phyloP scores from a whole-genome alignment of 2,329 filamentous ascomycete species.

The Sphaerulina vaccinii region DNA sequence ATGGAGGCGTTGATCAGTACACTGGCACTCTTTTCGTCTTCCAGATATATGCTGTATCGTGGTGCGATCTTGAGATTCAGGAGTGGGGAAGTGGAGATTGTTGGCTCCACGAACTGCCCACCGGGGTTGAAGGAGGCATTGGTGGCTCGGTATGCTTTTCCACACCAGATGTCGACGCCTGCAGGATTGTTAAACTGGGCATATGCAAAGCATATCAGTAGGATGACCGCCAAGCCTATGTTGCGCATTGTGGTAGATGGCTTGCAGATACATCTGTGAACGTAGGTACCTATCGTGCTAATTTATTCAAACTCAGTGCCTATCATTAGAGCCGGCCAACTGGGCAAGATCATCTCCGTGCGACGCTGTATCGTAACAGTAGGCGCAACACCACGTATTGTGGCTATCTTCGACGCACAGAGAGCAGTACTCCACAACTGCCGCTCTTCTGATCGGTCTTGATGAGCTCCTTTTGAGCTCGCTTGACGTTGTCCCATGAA shows the following conservation, averaged over 20 bases:
- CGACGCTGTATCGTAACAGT: neutral
- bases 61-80: conserved; percentile 35
- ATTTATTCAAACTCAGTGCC: no score
- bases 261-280: no score
- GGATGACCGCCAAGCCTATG: no score
- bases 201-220: neutral
- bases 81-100: conserved; percentile 37
- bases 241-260: neutral
- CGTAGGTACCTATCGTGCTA: neutral
- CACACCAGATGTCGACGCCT: conserved; percentile 51
- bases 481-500: no score
- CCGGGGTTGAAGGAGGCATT: conserved; percentile 46
- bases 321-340: neutral
- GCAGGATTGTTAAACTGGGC: conserved; percentile 27
- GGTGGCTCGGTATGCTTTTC: conserved; percentile 44
- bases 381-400: no score
- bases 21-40: neutral
- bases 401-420: no score
- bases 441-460: no score
- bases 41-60: neutral
- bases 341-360: neutral
- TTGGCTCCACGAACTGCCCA: conserved; percentile 42
- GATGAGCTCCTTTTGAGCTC: no score
- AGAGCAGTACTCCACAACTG: no score
- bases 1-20: neutral